Conservation (phyloP, 2,329 filamentous ascomycete species). For the Dichotomopilus funicola region DNA sequence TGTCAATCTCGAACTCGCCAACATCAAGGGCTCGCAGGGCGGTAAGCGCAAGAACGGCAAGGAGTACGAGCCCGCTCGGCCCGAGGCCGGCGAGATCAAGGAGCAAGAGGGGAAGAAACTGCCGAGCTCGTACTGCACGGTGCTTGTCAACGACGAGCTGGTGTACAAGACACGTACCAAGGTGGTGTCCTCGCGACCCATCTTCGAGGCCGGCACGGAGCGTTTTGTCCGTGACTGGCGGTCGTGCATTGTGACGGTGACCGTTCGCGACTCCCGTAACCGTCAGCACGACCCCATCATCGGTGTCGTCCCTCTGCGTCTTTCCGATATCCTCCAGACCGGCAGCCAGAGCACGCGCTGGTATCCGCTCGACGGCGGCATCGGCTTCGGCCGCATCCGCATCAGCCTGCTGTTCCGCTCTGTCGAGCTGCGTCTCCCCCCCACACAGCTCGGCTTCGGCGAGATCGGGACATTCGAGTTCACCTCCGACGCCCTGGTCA, state of each 20-base stretch:
- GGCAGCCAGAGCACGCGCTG: conserved; percentile 81
- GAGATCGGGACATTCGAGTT: conserved; percentile 95
- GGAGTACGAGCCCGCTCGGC: conserved; percentile 83
- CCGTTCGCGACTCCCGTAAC: conserved; percentile 81
- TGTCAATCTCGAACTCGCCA: conserved; percentile 86
- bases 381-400: conserved; percentile 83
- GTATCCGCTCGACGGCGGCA: conserved; percentile 94
- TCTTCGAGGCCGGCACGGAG: conserved; percentile 95
- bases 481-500: conserved; percentile 60
- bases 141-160: conserved; percentile 80
- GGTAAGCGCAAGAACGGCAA: conserved; percentile 66
- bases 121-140: conserved; percentile 90
- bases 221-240: conserved; percentile 91
- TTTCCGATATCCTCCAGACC: conserved; percentile 82
- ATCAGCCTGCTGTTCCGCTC: conserved; percentile 87
- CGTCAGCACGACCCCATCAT: conserved; percentile 92
- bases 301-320: conserved; percentile 80
- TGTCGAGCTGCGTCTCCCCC: conserved; percentile 79
- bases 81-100: conserved; percentile 73
- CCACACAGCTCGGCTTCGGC: conserved; percentile 74
- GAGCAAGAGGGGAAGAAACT: conserved; percentile 75
- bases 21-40: conserved; percentile 73
- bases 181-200: conserved; percentile 87
- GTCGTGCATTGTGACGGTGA: conserved; percentile 76
- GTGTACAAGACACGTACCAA: conserved; percentile 92